Conservation (phyloP, 352 stramenopile genomes). For the Phytopythium mirpurense region DNA sequence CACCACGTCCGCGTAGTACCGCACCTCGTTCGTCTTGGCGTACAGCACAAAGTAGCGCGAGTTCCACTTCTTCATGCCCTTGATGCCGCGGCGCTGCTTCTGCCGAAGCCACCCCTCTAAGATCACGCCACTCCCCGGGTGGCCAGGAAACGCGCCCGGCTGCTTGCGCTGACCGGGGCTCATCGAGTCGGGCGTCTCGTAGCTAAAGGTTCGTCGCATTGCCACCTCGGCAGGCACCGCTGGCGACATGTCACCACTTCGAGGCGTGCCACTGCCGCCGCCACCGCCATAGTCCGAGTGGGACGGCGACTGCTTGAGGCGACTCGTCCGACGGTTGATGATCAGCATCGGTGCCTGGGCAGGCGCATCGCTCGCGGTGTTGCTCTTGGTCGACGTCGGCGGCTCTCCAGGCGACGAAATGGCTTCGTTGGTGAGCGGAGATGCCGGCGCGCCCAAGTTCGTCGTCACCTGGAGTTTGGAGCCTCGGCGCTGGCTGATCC, state of each 20-base stretch:
- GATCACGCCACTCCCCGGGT: conserved; percentile 59
- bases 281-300: conserved; percentile 27
- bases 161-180: conserved; percentile 52
- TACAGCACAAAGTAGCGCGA: conserved; percentile 80
- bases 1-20: conserved; percentile 78
- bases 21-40: conserved; percentile 63
- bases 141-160: conserved; percentile 39
- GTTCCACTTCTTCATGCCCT: conserved; percentile 84
- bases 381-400: background rate
- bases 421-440: background rate
- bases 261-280: conserved; percentile 11
- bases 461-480: conserved; percentile 6
- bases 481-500: conserved; percentile 5
- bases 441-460: background rate
- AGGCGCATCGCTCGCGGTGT: background rate
- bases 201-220: conserved; percentile 21
- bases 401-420: conserved; percentile 1
- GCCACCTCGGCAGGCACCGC: conserved; percentile 6
- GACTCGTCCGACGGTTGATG: conserved; percentile 45
- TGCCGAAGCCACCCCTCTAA: conserved; percentile 78
- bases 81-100: conserved; percentile 74
- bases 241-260: conserved; percentile 9
- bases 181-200: conserved; percentile 10
- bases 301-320: conserved; percentile 39
- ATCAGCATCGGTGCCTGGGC: conserved; percentile 9